Conservation (phyloP, 2,329 filamentous ascomycete genomes). For the Claviceps humidiphila region DNA sequence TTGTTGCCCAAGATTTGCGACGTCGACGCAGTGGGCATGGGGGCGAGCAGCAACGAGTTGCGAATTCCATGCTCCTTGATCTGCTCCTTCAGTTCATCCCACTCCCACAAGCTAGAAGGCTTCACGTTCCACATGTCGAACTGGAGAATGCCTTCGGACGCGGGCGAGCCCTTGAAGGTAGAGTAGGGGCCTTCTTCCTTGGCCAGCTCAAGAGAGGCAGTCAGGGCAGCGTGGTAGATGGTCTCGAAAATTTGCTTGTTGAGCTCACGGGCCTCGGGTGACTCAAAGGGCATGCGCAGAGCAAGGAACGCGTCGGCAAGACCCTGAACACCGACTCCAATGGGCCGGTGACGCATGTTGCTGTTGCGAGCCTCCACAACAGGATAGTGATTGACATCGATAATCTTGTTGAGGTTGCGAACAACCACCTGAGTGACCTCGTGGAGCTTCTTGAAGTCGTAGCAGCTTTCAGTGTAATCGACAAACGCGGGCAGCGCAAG, state of each 20-base stretch:
- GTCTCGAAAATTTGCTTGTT: conserved; percentile 99
- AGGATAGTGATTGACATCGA: conserved; percentile 98
- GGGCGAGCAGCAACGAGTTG: conserved; percentile 88
- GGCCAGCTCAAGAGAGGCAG: conserved; percentile 76
- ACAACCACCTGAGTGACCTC: conserved; percentile 87
- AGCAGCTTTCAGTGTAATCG: conserved; percentile 69
- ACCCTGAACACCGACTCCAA: conserved; percentile 94
- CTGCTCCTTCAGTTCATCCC: conserved; percentile 74
- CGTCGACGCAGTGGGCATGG: conserved; percentile 95
- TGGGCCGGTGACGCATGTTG: conserved; percentile 93
- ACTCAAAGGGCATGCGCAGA: conserved; percentile 93
- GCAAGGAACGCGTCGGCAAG: conserved; percentile 97
- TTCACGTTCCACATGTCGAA: conserved; percentile 98
- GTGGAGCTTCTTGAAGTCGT: conserved; percentile 95
- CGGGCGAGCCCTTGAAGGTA: conserved; percentile 84
- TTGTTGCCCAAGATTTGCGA: conserved; percentile 98
- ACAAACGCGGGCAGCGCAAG: conserved; percentile 84
- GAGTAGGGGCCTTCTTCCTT: conserved; percentile 73
- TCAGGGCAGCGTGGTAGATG: conserved; percentile 92
- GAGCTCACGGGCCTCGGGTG: conserved; percentile 79
- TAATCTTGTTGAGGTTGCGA: conserved; percentile 94
- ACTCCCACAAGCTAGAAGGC: conserved; percentile 92
- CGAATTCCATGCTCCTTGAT: conserved; percentile 88
- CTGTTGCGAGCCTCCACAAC: conserved; percentile 85
- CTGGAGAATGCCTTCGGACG: conserved; percentile 90